Conservation (phyloP, 768 basidiomycete species). For the Tricholomella constricta region DNA sequence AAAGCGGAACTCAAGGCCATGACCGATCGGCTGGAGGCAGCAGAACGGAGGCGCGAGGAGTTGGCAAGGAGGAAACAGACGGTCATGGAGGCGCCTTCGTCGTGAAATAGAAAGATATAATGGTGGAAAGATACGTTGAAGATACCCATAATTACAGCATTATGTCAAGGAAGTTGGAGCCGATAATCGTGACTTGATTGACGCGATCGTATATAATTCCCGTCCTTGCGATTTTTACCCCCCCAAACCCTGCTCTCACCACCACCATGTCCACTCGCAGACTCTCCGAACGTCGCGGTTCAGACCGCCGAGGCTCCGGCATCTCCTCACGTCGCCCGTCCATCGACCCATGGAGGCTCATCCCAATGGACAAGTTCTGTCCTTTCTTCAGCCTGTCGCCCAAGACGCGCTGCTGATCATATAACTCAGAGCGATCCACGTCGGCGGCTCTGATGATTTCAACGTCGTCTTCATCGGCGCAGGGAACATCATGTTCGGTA, state of each 20-base stretch:
- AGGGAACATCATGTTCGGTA: conserved; percentile 98
- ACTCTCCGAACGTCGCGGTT: conserved; percentile 50
- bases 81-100: conserved; percentile 18
- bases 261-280: conserved; percentile 43
- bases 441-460: conserved; percentile 72
- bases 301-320: conserved; percentile 42
- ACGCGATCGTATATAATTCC: conserved; percentile 8
- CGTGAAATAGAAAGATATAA: conserved; percentile 5
- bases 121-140: background rate
- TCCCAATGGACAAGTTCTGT: conserved; percentile 77
- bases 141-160: conserved; percentile 1
- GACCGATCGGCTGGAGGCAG: conserved; percentile 73
- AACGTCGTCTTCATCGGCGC: conserved; percentile 96
- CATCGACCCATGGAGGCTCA: conserved; percentile 74
- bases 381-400: conserved; percentile 1
- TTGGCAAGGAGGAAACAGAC: conserved; percentile 35
- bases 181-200: conserved; percentile 11
- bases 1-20: conserved; percentile 76
- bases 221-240: conserved; percentile 12
- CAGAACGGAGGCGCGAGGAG: conserved; percentile 61
- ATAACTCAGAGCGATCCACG: conserved; percentile 43
- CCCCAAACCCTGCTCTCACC: conserved; percentile 8
- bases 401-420: conserved; percentile 12
- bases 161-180: conserved; percentile 5
- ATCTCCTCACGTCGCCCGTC: conserved; percentile 64